Evolutionary conservation across 441 rosid species (phyloP), one percentile per base, ranked within the genome.

Genomic region (Populus hybrid): DNA sequence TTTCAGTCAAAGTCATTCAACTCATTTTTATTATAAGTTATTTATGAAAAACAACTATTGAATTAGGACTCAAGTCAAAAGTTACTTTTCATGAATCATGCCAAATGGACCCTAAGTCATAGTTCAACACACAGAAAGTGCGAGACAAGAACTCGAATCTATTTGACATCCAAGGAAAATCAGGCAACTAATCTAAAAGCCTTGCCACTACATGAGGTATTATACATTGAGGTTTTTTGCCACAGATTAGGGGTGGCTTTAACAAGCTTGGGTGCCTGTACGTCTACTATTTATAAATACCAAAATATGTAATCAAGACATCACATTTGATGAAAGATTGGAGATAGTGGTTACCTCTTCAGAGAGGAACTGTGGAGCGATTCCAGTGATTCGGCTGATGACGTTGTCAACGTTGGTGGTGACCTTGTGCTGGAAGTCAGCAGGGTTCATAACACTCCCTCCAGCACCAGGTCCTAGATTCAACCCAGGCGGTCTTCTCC

Each of bases 381-480:
- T 88, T 75, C 91, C 93, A 42, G 77, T 90, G 83, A 93, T 90
- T 74, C 97, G 93, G 79, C 70, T 81, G 84, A 97, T 88, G 64
- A 90, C 99, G 74, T 86, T 86, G 68, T 93, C 93, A 35, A 94
- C 98, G n/a, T 97, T 94, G 73, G 90, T 77, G 72, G 83, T 83
- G 75, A 97, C 89, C 91, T 92, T 97, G 68, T 79, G 87, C 79
- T 90, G 33, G 33, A 31, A 31, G 33, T 31, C 4, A 31, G 33
- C 4, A 31, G 6, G 33, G 33, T 4, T 31, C 33, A 31, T 31
- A 31, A 31, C 33, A 31, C 33, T 31, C 33, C 33, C 33, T 31
- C 33, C 4, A 31, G 33, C 33, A 31, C 33, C 33, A 31, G 33
- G 33, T 31, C 33, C 33, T 31, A 31, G 33, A 31, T 31, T 31